These are phyloP conservation scores for Panicum miliaceum DNA, from an alignment of 176 grass and related monocot genomes.

Conservation along the genomic window DNA sequence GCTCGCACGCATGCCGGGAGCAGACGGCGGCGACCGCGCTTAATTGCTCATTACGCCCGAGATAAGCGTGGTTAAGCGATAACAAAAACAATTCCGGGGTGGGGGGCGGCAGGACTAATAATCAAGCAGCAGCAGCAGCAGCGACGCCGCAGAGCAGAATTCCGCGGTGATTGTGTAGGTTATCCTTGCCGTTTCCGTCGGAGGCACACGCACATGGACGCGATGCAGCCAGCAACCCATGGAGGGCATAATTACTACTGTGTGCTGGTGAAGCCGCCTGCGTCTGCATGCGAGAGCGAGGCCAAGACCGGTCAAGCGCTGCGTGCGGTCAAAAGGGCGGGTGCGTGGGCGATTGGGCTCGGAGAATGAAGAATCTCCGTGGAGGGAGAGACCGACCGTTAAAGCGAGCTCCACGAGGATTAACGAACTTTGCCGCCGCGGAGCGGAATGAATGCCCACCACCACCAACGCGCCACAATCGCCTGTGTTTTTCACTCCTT, in stretches of 20 bases:
- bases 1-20: no score
- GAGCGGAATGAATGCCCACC: conserved; percentile 9
- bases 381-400: conserved; percentile 1
- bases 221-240: not conserved
- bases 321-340: not conserved
- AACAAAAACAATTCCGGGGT: conserved; percentile 18
- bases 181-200: not conserved
- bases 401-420: conserved; percentile 23
- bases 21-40: not conserved
- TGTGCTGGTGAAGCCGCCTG: not conserved
- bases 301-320: conserved; percentile 1
- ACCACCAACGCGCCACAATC: no score
- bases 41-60: conserved; percentile 15
- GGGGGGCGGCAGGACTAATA: no score
- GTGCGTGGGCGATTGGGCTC: no score
- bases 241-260: not conserved
- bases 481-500: not conserved
- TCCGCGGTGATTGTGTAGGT: not conserved
- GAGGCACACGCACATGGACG: not conserved
- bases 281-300: not conserved
- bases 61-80: conserved; percentile 33
- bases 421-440: conserved; percentile 27
- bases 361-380: not conserved
- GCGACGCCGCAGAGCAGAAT: no score
- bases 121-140: no score